Evolutionary conservation across 768 basidiomycete genomes (phyloP).

Genomic region (Pleurotus platypus): DNA sequence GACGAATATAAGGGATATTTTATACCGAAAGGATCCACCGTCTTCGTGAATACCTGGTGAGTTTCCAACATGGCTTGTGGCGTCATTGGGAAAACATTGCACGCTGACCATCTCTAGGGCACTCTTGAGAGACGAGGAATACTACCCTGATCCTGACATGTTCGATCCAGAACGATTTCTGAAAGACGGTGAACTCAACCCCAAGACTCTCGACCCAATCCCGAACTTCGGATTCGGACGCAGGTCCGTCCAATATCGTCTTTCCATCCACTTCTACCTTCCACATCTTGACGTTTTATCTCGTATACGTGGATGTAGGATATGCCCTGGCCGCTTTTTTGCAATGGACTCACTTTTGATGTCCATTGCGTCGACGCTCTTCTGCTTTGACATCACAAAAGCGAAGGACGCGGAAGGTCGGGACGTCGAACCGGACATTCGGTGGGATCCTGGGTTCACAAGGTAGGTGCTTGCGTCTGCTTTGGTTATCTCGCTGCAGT

Average conservation of each 20-base stretch:
- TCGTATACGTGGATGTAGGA: conserved; percentile 24
- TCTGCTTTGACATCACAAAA: conserved; percentile 14
- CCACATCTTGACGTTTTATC: neutral
- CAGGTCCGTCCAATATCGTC: conserved; percentile 22
- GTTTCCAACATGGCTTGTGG: conserved; percentile 7
- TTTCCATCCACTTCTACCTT: too few relatives aligned
- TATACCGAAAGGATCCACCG: conserved; percentile 5
- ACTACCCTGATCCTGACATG: conserved; percentile 26
- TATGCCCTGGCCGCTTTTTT: conserved; percentile 61
- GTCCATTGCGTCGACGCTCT: conserved; percentile 11
- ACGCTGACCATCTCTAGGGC: too few relatives aligned
- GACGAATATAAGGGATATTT: conserved; percentile 27
- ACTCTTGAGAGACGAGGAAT: conserved; percentile 19
- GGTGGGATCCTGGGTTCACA: conserved; percentile 59
- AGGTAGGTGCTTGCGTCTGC: conserved; percentile 32
- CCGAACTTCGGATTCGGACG: conserved; percentile 36
- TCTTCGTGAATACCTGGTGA: conserved; percentile 28
- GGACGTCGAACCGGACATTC: conserved; percentile 41
- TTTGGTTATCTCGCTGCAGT: neutral
- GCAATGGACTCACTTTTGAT: conserved; percentile 48
- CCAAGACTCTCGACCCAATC: conserved; percentile 16
- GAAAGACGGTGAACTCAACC: conserved; percentile 19
- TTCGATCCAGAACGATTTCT: conserved; percentile 35
- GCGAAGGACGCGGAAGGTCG: conserved; percentile 45
- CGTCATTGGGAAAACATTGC: too few relatives aligned